phyloP scores from a whole-genome alignment of 1,284 basidiomycete species.

The Leucoagaricus sp. region DNA sequence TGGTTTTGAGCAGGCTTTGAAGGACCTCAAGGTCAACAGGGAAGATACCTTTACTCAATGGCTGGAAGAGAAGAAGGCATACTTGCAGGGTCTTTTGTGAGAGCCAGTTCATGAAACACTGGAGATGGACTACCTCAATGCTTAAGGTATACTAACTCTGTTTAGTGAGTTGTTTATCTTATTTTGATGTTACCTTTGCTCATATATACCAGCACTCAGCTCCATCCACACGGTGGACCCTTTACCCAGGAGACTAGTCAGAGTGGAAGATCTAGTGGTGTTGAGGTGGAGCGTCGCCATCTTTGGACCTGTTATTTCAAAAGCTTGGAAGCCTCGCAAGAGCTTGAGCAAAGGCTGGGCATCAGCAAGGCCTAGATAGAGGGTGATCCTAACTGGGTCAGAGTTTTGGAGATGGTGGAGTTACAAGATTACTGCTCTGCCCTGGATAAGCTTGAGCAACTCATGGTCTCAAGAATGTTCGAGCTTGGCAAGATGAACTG shows the following conservation, averaged over 20 bases:
- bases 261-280: too few species aligned
- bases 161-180: neutral
- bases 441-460: neutral
- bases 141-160: neutral
- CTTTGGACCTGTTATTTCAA: too few species aligned
- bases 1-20: neutral
- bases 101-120: neutral
- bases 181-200: neutral
- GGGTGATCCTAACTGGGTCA: too few species aligned
- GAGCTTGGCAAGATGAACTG: constrained; percentile 6
- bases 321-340: too few species aligned
- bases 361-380: neutral
- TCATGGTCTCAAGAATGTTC: constrained; percentile 8
- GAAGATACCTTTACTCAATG: neutral
- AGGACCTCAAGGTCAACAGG: neutral
- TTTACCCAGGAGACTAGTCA: too few species aligned
- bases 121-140: neutral
- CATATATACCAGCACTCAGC: neutral
- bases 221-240: too few species aligned
- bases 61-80: neutral
- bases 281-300: too few species aligned
- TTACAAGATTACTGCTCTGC: neutral
- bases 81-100: neutral
- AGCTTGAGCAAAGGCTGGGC: neutral
- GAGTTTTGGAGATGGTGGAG: too few species aligned